Evolutionary conservation across 2,329 filamentous ascomycete species (phyloP), one percentile per base, ranked within the genome.

Genomic region (Decorospora gaudefroyi): DNA sequence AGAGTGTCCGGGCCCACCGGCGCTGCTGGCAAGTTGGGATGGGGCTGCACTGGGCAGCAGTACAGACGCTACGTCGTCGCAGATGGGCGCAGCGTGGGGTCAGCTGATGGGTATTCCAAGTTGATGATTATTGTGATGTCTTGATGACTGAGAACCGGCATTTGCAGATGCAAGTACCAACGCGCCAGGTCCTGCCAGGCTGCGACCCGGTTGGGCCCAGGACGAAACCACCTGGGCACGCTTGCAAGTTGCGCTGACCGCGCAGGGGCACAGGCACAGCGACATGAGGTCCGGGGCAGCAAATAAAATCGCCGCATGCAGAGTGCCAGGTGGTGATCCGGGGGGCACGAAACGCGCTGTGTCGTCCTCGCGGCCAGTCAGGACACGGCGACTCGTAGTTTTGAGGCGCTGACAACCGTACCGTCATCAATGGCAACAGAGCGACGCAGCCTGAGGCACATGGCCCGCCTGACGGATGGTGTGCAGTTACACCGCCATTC

Each of bases 331-430:
- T 7, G 25, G 41, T 33, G 41, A 44, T 51, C 42, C 44, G 50
- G 34, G 44, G 31, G 45, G 52, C 37, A 49, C 62, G 61, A 65
- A 61, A 67, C 59, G 46, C 58, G 51, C 51, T 54, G 55, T 47
- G 55, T 57, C 54, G 48, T 58, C 55, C 31, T 55, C 53, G 52
- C 27, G 43, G 43, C 38, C 37, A 42, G 12, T 37, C 36, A 41
- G 1, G 90, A 87, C 41, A 88, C 51, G n/a, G 84, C 0, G 89
- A 85, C 64, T 95, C 96, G 15, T 88, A 86, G 0, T 83, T 79
- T 2, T 89, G 87, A 28, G 31, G 49, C 51, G 47, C 51, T 53
- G 56, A 52, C 49, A 42, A 46, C 47, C 44, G 54, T 49, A 55
- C 57, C 47, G 46, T 54, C 47, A 56, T 42, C 30, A 49, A 44